Evolutionary conservation across 1,284 basidiomycete species (phyloP).

Genomic region (Melampsora americana): DNA sequence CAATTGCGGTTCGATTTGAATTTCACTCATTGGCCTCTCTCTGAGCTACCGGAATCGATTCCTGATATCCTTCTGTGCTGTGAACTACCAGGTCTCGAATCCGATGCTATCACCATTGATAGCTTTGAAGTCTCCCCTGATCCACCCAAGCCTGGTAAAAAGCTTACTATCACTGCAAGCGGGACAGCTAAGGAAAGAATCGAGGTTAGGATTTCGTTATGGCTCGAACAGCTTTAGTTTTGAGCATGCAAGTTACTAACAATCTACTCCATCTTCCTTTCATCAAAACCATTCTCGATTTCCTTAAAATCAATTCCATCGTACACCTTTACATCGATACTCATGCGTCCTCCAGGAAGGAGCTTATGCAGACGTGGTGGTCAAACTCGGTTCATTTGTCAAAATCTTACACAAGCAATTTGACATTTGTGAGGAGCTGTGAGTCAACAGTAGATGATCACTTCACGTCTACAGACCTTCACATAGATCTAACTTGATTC

Average conservation of each 20-base stretch:
- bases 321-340: background rate
- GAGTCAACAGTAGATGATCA: conserved; percentile 56
- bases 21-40: background rate
- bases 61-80: background rate
- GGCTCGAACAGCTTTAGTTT: background rate
- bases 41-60: background rate
- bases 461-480: conserved; percentile 18
- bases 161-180: conserved; percentile 73
- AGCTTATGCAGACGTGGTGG: conserved; percentile 78
- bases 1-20: conserved; percentile 24
- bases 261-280: background rate
- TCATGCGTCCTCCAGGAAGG: conserved; percentile 65
- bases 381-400: conserved; percentile 76
- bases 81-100: conserved; percentile 6
- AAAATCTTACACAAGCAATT: conserved; percentile 76
- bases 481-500: background rate
- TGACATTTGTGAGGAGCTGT: conserved; percentile 89
- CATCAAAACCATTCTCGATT: background rate
- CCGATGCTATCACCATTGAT: conserved; percentile 31
- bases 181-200: conserved; percentile 64
- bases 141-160: conserved; percentile 74
- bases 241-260: background rate
- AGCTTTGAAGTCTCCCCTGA: conserved; percentile 55
- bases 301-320: background rate
- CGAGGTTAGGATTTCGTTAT: conserved; percentile 60